phyloP scores from a whole-genome alignment of 2,329 filamentous ascomycete genomes.

The Graphilbum fragrans region DNA sequence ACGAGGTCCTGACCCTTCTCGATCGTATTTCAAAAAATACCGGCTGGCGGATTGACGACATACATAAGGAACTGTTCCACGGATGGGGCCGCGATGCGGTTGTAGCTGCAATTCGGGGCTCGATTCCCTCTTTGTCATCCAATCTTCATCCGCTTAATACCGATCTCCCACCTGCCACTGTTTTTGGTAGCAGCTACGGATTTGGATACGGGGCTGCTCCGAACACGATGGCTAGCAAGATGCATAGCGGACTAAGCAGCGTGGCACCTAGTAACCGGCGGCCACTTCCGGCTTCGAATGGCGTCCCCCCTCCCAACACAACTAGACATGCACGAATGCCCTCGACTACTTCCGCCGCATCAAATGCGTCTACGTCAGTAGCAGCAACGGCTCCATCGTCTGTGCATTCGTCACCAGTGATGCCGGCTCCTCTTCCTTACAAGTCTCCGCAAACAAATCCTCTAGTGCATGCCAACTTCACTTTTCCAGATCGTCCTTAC shows the following conservation, averaged over 20 bases:
- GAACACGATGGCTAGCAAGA: too few relatives aligned
- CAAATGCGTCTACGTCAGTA: background rate
- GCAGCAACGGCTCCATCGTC: background rate
- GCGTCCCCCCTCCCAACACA: background rate
- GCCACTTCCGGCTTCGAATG: too few relatives aligned
- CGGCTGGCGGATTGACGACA: conserved; percentile 63
- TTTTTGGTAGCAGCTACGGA: background rate
- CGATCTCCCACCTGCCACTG: background rate
- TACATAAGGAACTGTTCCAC: conserved; percentile 61
- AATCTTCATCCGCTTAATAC: background rate
- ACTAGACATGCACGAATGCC: background rate
- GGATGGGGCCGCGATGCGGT: conserved; percentile 62
- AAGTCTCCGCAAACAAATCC: conserved; percentile 46
- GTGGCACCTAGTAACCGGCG: too few relatives aligned
- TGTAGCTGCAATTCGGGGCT: background rate
- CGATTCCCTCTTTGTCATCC: background rate
- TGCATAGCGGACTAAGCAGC: background rate
- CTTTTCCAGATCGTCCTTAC: conserved; percentile 67
- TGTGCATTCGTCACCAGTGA: conserved; percentile 11
- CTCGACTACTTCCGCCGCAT: background rate
- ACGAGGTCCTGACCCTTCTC: conserved; percentile 69
- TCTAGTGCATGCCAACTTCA: conserved; percentile 60
- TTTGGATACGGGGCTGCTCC: background rate
- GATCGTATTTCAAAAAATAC: conserved; percentile 63
- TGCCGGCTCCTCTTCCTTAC: conserved; percentile 16